Percentiles rank a stretch among this genome's conserved stretches.
phyloP scores from a whole-genome alignment of 805 yeast species.

The Wickerhamomyces xylosicus region DNA sequence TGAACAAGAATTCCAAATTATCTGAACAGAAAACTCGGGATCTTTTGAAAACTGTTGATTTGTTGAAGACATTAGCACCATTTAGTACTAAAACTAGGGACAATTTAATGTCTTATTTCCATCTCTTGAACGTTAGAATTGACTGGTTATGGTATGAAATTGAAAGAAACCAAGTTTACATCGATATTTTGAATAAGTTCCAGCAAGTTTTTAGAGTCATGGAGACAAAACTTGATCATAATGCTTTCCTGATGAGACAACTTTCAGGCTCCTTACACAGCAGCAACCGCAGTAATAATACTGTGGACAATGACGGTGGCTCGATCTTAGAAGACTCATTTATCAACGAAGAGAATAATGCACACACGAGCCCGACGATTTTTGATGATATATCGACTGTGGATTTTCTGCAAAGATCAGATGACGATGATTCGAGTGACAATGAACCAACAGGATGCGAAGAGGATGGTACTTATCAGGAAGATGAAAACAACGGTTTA shows the following conservation, averaged over 20 bases:
- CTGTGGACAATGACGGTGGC: conserved; percentile 7
- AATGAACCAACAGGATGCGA: too few species aligned
- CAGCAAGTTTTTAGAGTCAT: neutral
- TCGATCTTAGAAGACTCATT: conserved; percentile 17
- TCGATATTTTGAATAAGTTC: conserved; percentile 21
- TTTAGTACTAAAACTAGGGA: conserved; percentile 43
- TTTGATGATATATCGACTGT: neutral
- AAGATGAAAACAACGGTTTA: neutral
- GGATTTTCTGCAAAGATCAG: neutral
- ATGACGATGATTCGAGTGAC: too few species aligned
- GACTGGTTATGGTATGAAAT: conserved; percentile 51
- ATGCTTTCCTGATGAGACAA: too few species aligned
- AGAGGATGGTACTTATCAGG: too few species aligned
- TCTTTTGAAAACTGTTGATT: conserved; percentile 24
- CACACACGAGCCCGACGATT: neutral
- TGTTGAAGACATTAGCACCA: conserved; percentile 42
- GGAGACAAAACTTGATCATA: neutral
- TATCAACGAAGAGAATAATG: conserved; percentile 10
- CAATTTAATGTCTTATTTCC: conserved; percentile 31
- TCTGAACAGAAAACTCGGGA: conserved; percentile 27
- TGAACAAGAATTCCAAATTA: conserved; percentile 24
- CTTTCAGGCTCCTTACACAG: too few species aligned
- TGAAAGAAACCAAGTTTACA: conserved; percentile 31
- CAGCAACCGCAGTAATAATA: too few species aligned
- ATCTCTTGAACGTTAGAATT: conserved; percentile 37